Base-by-base conservation (phyloP, 495 filamentous ascomycete species). In the Penicillium simplicissimum region DNA sequence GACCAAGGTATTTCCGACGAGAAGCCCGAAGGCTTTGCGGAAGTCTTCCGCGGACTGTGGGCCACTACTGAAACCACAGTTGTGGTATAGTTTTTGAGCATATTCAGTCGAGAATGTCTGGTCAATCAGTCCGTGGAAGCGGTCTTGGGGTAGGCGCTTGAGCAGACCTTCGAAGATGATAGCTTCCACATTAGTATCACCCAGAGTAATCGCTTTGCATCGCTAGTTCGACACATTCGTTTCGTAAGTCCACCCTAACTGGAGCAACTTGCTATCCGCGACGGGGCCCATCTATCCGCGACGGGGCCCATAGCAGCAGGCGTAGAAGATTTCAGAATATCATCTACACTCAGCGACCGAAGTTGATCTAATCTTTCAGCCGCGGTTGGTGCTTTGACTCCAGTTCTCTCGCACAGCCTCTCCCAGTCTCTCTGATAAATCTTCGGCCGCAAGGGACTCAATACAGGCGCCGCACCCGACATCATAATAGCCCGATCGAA, bases 401-500 rank as follows among this genome's bases (percentile, higher is more conserved):
- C 57, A 4, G 57, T 25, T 10, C 36, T 51, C 10, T 43, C n/a
- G 35, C 57, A 59, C 11, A 59, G 47, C 8, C 48, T 11, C 3
- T 59, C 23, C 57, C 57, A 59, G 19, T 59, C 43, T 25, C 40
- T 28, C n/a, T 59, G 43, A 21, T 51, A 59, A 1, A 40, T 21
- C 14, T 53, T 48, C 14, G 11, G 25, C 21, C 23, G 43, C 7
- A 52, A 28, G n/a, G 57, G 57, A 36, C 47, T 40, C 14, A 59
- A 31, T 13, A 37, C 51, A 5, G 57, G 57, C 2, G 47, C 57
- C 2, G 57, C 10, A 14, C 57, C 57, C 10, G 57, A 59, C 57
- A 59, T 59, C 47, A 59, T 40, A 36, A 59, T 59, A 15, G 57
- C 57, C 5, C 57, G 57, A 52, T 59, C 57, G 48, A 59, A 59